phyloP scores from a whole-genome alignment of 1,139 yeast genomes.

The Eremothecium gossypii region DNA sequence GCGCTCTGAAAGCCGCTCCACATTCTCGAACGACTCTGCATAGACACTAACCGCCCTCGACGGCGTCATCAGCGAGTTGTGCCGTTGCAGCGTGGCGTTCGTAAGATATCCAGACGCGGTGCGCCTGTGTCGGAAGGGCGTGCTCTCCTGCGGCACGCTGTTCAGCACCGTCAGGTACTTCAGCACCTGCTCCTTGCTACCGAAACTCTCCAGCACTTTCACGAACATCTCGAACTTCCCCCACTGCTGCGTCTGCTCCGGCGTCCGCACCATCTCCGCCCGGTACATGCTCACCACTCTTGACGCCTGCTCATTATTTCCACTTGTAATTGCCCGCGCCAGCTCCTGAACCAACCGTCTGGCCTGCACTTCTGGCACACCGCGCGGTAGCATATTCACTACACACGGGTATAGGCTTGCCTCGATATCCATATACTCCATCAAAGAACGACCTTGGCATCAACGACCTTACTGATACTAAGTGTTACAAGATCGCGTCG shows the following conservation, averaged over 20 bases:
- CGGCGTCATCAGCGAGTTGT: constrained; percentile 15
- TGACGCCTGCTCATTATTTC: constrained; percentile 1
- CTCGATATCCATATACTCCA: background rate
- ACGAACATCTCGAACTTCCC: constrained; percentile 1
- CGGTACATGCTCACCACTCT: background rate
- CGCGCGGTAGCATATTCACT: constrained; percentile 1
- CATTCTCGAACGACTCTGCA: constrained; percentile 32
- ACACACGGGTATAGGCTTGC: constrained; percentile 2
- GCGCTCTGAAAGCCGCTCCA: constrained; percentile 31
- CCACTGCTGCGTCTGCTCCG: background rate
- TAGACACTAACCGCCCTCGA: constrained; percentile 20
- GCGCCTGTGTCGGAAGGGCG: background rate
- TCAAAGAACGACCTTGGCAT: background rate
- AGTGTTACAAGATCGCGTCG: constrained; percentile 3
- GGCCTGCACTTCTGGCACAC: background rate
- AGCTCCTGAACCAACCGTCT: constrained; percentile 2
- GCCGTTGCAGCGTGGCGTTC: constrained; percentile 12
- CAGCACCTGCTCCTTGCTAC: constrained; percentile 12
- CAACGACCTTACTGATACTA: background rate
- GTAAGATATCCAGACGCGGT: constrained; percentile 8
- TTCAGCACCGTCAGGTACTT: constrained; percentile 15
- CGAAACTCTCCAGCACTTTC: constrained; percentile 8
- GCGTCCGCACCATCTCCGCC: constrained; percentile 3
- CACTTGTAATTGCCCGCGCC: constrained; percentile 1
- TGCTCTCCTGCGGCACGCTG: constrained; percentile 9